Percentiles rank a stretch among this genome's conserved stretches.
These are phyloP conservation scores for Penicillium canescens DNA, from an alignment of 495 filamentous ascomycete genomes.

Conservation along the genomic window DNA sequence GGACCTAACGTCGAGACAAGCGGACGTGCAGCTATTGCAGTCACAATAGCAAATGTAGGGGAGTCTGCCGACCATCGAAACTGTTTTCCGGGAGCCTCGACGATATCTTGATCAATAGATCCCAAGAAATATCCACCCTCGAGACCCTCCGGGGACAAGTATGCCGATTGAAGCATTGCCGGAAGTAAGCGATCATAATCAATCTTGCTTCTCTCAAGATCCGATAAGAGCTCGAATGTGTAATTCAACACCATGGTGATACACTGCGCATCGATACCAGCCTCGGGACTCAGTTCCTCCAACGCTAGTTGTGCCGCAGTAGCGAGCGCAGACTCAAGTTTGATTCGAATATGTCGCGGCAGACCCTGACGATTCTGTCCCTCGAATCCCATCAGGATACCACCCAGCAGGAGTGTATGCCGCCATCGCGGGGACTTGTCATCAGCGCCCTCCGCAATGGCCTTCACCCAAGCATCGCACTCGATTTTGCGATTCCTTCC, in stretches of 20 bases:
- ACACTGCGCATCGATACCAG: slow-evolving; percentile 59
- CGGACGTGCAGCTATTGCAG: slow-evolving; percentile 61
- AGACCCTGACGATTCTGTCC: slow-evolving; percentile 64
- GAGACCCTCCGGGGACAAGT: slow-evolving; percentile 71
- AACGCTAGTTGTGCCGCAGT: slow-evolving; percentile 79
- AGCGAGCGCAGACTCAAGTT: slow-evolving; percentile 73
- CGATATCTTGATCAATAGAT: slow-evolving; percentile 73
- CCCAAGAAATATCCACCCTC: slow-evolving; percentile 81
- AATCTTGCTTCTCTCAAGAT: slow-evolving; percentile 54
- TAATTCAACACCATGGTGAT: slow-evolving; percentile 77
- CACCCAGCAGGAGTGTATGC: slow-evolving; percentile 78
- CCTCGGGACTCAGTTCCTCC: slow-evolving; percentile 46
- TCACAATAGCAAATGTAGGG: slow-evolving; percentile 56
- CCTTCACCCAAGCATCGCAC: slow-evolving; percentile 78
- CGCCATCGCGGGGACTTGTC: slow-evolving; percentile 84
- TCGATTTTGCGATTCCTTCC: slow-evolving; percentile 48
- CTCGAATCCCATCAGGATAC: slow-evolving; percentile 81
- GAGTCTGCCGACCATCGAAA: slow-evolving; percentile 72
- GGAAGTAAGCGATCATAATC: slow-evolving; percentile 79
- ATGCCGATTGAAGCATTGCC: slow-evolving; percentile 64
- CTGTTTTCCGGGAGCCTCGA: slow-evolving; percentile 57
- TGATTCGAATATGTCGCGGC: slow-evolving; percentile 61
- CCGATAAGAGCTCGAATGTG: slow-evolving; percentile 72
- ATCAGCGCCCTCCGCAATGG: slow-evolving; percentile 81
- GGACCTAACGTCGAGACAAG: slow-evolving; percentile 76